These are phyloP conservation scores for Jaltomata sinuosa DNA, from an alignment of 257 asterid species.

Conservation along the genomic window DNA sequence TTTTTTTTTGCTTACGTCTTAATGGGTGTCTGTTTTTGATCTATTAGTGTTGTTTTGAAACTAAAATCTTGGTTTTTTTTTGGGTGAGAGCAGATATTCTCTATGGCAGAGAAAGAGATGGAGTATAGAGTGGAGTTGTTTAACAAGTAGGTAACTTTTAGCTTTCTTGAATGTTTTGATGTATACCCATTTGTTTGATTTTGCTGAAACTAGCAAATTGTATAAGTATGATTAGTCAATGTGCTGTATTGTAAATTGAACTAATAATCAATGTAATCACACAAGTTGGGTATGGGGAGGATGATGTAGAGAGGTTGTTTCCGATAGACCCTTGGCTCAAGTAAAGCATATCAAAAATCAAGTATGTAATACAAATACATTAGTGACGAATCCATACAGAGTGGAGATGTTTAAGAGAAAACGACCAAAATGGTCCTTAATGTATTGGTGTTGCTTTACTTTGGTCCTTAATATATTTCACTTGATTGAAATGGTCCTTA, in stretches of 20 bases:
- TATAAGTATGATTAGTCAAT: neutral
- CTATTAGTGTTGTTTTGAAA: neutral
- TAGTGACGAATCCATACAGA: too few species aligned
- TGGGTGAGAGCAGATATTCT: slow-evolving; percentile 37
- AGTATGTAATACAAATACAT: too few species aligned
- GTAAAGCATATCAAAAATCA: neutral
- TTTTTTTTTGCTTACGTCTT: neutral
- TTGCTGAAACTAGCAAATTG: neutral
- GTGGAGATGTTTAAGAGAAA: too few species aligned
- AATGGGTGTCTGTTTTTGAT: neutral
- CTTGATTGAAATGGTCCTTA: too few species aligned
- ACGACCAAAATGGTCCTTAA: too few species aligned
- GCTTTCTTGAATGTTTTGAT: neutral
- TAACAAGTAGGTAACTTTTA: slow-evolving; percentile 34
- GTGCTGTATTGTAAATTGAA: neutral
- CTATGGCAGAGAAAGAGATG: slow-evolving; percentile 76
- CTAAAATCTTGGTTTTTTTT: neutral
- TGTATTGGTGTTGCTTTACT: too few species aligned
- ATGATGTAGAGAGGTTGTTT: neutral
- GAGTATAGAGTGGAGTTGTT: slow-evolving; percentile 71
- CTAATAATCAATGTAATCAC: too few species aligned
- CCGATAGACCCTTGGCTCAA: neutral
- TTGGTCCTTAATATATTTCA: too few species aligned
- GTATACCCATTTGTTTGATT: neutral
- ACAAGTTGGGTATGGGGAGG: neutral